Evolutionary conservation across 805 yeast species (phyloP), one percentile per base, ranked within the genome.

Genomic region (Saturnispora galanensis): DNA sequence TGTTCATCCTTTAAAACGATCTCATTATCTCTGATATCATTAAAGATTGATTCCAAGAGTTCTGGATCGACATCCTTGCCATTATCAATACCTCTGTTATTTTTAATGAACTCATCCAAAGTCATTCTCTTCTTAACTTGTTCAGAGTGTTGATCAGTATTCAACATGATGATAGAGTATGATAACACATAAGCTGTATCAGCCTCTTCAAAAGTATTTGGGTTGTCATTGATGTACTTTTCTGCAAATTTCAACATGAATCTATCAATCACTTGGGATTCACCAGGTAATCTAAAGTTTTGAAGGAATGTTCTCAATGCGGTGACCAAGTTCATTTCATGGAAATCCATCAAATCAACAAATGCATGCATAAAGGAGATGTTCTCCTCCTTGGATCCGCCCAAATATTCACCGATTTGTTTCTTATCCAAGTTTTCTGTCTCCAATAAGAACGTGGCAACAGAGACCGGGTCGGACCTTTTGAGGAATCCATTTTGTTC

Each of bases 181-280:
- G 96, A 87, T 50, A 93, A 70, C 31, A 89, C 84, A 62, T 93
- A 93, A 0, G 96, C 95, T 0, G 96, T 79, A 56, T 88, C 97
- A 4, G 97, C 96, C 56, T 85, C 85, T 0, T 95, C 79, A 62
- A 90, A 90, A 0, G 81, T 72, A n/a, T 70, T 70, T 9, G 96
- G 96, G 58, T 93, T 93, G 49, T 90, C 96, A 51, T 84, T 79
- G 17, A 81, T 80, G 58, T 81, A 93, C 52, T 95, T 73, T 63
- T 87, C 95, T 5, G 98, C 98, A 68, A 94, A 94, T 58, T 93
- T 90, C 60, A 93, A 75, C 96, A 94, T 86, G 59, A 81, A 87
- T 54, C 99, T 74, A 69, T 93, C 98, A 59, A 93, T 90, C 58
- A 93, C 90, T 66, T 93, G 99, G 5, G 96, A 89, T 65, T 93